These are phyloP conservation scores for Phytophthora pinifolia DNA, from an alignment of 352 stramenopile genomes.

Conservation along the genomic window DNA sequence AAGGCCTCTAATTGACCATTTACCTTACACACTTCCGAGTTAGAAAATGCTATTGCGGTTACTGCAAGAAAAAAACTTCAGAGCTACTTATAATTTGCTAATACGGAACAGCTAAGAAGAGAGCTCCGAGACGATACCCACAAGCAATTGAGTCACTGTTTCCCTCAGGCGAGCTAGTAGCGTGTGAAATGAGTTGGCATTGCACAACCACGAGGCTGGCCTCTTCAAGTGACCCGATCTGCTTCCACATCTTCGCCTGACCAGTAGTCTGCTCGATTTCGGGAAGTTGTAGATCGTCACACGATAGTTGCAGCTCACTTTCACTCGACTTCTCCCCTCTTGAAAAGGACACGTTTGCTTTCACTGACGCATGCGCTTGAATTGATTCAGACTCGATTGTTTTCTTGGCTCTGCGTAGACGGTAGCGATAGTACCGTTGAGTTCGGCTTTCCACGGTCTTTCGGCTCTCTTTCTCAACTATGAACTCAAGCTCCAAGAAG, in stretches of 20 bases:
- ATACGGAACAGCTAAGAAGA: slow-evolving; percentile 67
- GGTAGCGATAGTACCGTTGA: slow-evolving; percentile 64
- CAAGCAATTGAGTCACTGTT: slow-evolving; percentile 8
- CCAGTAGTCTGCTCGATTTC: slow-evolving; percentile 5
- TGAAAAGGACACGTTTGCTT: slow-evolving; percentile 40
- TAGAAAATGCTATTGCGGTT: not conserved
- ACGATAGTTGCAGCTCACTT: slow-evolving; percentile 32
- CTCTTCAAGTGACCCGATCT: slow-evolving; percentile 71
- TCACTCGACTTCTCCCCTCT: slow-evolving; percentile 3
- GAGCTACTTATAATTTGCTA: slow-evolving; percentile 6
- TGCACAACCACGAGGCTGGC: slow-evolving; percentile 67
- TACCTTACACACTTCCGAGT: too few relatives aligned
- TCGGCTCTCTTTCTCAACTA: slow-evolving; percentile 41
- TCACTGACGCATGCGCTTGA: slow-evolving; percentile 31
- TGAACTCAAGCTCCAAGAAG: slow-evolving; percentile 38
- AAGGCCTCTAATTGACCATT: too few relatives aligned
- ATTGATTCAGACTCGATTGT: slow-evolving; percentile 18
- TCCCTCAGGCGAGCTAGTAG: not conserved
- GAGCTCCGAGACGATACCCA: slow-evolving; percentile 42
- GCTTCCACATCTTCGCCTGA: slow-evolving; percentile 61
- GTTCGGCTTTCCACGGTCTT: slow-evolving; percentile 61
- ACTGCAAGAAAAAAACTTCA: not conserved
- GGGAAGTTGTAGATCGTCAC: slow-evolving; percentile 48
- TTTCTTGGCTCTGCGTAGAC: slow-evolving; percentile 22
- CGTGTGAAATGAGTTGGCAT: slow-evolving; percentile 52